These are phyloP conservation scores for Hyparrhenia diplandra DNA, from an alignment of 176 grass and related monocot species.

Conservation along the genomic window DNA sequence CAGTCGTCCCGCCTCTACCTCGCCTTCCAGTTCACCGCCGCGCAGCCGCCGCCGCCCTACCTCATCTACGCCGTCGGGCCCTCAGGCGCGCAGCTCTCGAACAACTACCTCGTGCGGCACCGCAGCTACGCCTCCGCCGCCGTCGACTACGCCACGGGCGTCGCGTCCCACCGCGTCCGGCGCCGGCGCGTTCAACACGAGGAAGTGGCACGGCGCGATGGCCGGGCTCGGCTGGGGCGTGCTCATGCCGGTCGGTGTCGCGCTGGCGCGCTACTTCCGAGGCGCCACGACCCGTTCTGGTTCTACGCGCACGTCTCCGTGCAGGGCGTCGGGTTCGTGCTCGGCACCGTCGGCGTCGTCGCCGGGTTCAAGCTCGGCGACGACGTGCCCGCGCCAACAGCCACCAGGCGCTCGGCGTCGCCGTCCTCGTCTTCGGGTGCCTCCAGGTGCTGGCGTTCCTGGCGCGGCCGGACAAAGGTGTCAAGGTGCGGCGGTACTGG, in stretches of 20 bases:
- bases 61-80: slow-evolving; percentile 71
- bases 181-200: background rate
- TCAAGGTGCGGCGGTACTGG: slow-evolving; percentile 60
- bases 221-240: slow-evolving; percentile 56
- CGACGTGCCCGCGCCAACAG: slow-evolving; percentile 25
- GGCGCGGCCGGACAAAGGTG: slow-evolving; percentile 44
- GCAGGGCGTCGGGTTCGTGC: slow-evolving; percentile 56
- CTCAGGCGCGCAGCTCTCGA: slow-evolving; percentile 18
- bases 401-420: slow-evolving; percentile 44
- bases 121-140: slow-evolving; percentile 28
- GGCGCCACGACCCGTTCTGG: slow-evolving; percentile 55
- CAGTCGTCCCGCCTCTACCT: slow-evolving; percentile 53
- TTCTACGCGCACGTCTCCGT: slow-evolving; percentile 74
- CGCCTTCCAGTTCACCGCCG: slow-evolving; percentile 48
- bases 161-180: background rate
- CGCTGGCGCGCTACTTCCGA: slow-evolving; percentile 63
- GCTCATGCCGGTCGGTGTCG: slow-evolving; percentile 57
- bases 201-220: slow-evolving; percentile 52
- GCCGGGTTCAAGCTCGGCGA: slow-evolving; percentile 51
- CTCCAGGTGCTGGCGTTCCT: slow-evolving; percentile 73
- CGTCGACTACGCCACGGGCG: slow-evolving; percentile 48
- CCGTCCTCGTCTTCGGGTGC: slow-evolving; percentile 43
- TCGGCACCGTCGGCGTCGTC: slow-evolving; percentile 38
- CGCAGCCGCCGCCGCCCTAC: slow-evolving; percentile 18
- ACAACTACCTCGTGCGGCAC: slow-evolving; percentile 42